Evolutionary conservation across 371 early-diverging fungal genomes (phyloP).

Genomic region (Mortierella polycephala): DNA sequence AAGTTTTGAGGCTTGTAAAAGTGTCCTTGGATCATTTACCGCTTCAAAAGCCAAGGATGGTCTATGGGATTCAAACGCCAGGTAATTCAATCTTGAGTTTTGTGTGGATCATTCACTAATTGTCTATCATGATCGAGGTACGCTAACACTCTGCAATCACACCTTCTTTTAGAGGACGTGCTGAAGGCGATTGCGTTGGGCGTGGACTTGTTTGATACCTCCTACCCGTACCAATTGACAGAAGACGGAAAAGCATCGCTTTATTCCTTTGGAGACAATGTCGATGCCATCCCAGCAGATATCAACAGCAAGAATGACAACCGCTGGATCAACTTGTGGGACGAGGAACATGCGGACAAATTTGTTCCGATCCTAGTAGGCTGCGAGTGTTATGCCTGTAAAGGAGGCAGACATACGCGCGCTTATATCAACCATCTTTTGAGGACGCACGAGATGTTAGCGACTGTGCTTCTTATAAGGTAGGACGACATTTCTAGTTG

Average conservation of each 20-base stretch:
- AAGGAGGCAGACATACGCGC: conserved; percentile 66
- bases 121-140: background rate
- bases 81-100: conserved; percentile 6
- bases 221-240: conserved; percentile 61
- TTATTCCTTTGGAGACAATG: conserved; percentile 51
- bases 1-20: conserved; percentile 48
- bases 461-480: conserved; percentile 78
- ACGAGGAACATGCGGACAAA: conserved; percentile 58
- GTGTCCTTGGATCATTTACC: conserved; percentile 55
- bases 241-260: conserved; percentile 68
- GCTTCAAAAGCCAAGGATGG: conserved; percentile 54
- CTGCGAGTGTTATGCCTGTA: conserved; percentile 77
- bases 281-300: background rate
- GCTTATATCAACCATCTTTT: conserved; percentile 84
- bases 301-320: conserved; percentile 12
- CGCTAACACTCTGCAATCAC: background rate
- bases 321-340: conserved; percentile 65
- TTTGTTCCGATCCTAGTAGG: conserved; percentile 71
- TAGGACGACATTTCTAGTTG: conserved; percentile 2
- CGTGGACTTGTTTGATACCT: conserved; percentile 80
- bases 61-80: conserved; percentile 61
- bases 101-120: background rate
- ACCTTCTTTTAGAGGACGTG: conserved; percentile 61
- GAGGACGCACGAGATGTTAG: conserved; percentile 84
- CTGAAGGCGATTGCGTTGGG: conserved; percentile 70